Evolutionary conservation across 257 asterid genomes (phyloP), one percentile per base, ranked within the genome.

Genomic region (Cinchona pubescens): DNA sequence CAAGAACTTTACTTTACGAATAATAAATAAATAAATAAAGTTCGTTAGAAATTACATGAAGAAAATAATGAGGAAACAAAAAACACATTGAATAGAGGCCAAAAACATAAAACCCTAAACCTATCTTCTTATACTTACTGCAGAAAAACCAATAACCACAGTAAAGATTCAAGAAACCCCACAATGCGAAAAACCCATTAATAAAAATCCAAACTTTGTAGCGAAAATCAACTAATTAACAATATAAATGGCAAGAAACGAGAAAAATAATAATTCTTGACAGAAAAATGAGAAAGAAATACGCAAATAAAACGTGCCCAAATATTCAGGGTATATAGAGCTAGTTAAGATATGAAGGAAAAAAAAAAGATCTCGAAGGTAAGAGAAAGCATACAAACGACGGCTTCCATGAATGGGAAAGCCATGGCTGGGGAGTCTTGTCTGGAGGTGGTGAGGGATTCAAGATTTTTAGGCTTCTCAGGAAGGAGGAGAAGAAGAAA

Each of bases 321-420:
- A 35, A 76, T 27, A 65, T 23, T 1, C 10, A 40, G 45, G 45
- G 45, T 5, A 40, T 40, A 40, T 10, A 40, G 8, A 40, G n/a
- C n/a, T n/a, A n/a, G n/a, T n/a, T n/a, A 77, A 14, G 38, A 5
- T 38, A 37, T 16, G 18, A 45, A 29, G 16, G 73, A 23, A 42
- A 25, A 40, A 66, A 21, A 67, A 4, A 68, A 8, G 43, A 59
- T 15, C 3, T 27, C 11, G 3, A 59, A 18, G 27, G 56, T 32
- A 43, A 67, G 37, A 59, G 73, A 46, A 61, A 85, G 19, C 86
- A 13, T 86, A 92, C 98, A 89, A 34, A 91, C 83, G 30, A 93
- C 96, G 21, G 97, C 91, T 81, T 93, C 98, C 96, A 89, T 82
- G 85, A 88, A 91, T 5, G 97, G 98, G 75, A 91, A 89, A 88